Conservation (phyloP, 495 filamentous ascomycete species). For the Podospora pseudoanserina region DNA sequence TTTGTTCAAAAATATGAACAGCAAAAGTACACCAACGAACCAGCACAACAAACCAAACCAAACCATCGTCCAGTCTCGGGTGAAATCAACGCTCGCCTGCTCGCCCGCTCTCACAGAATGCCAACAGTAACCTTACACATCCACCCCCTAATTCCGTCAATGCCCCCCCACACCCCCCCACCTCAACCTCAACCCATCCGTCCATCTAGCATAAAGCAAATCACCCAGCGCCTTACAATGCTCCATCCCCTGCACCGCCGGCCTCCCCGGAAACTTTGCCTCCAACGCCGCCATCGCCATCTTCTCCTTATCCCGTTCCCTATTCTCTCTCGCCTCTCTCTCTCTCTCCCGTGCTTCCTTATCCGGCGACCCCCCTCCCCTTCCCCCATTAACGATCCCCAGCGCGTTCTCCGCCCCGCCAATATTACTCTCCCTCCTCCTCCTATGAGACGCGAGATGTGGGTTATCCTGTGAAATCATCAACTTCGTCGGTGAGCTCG, state of each 20-base stretch:
- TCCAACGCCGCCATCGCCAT: constrained; percentile 43
- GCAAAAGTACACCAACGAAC: background rate
- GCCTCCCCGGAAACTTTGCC: constrained; percentile 47
- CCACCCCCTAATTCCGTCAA: constrained; percentile 6
- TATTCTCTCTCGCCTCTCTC: constrained; percentile 15
- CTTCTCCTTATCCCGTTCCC: constrained; percentile 42
- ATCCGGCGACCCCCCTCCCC: background rate
- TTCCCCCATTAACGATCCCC: constrained; percentile 17
- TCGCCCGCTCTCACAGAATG: background rate
- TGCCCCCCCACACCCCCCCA: constrained; percentile 51
- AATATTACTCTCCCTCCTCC: constrained; percentile 60
- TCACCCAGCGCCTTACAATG: constrained; percentile 85
- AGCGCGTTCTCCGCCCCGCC: background rate
- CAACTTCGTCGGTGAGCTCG: constrained; percentile 52
- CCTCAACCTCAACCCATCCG: constrained; percentile 72
- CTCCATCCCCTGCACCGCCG: constrained; percentile 71
- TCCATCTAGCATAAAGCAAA: constrained; percentile 86
- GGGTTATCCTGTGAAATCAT: constrained; percentile 79
- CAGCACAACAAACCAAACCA: too few species aligned
- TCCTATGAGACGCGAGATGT: constrained; percentile 72
- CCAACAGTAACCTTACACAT: background rate
- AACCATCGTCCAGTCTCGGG: background rate
- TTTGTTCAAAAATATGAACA: background rate
- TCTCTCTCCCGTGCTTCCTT: constrained; percentile 22
- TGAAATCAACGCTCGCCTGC: background rate